These are phyloP conservation scores for Psilocybe subaeruginosa DNA, from an alignment of 768 basidiomycete genomes.

Conservation along the genomic window DNA sequence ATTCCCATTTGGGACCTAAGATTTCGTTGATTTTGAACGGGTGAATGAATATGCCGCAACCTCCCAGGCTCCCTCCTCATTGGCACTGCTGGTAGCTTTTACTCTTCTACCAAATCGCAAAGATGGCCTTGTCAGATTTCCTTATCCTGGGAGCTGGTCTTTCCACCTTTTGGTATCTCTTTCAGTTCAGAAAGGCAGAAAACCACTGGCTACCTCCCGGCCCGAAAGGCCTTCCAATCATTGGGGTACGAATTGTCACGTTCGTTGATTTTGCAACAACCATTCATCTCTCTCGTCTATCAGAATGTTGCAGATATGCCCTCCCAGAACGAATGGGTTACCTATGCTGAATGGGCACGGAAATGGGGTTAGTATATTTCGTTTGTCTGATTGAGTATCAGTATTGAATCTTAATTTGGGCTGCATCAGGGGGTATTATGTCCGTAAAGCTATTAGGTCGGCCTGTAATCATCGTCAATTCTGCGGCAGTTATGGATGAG, in stretches of 20 bases:
- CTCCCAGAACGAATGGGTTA: conserved; percentile 45
- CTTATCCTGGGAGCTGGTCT: conserved; percentile 9
- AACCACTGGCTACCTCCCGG: conserved; percentile 39
- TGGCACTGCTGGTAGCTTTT: not conserved
- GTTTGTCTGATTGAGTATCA: not conserved
- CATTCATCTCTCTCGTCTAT: not conserved
- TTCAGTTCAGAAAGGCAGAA: conserved; percentile 19
- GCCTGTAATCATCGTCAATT: conserved; percentile 52
- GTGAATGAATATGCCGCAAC: not conserved
- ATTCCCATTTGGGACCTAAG: not conserved
- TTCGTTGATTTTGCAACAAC: not conserved
- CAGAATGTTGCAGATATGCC: conserved; percentile 56
- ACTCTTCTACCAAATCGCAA: not conserved
- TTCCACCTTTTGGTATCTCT: conserved; percentile 7
- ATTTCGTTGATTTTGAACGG: not conserved
- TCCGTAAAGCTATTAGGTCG: conserved; percentile 46
- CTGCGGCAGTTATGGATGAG: conserved; percentile 43
- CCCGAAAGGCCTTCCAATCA: conserved; percentile 41
- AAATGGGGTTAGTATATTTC: conserved; percentile 44
- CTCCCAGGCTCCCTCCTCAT: not conserved
- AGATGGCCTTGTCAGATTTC: conserved; percentile 8
- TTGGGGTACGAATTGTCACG: conserved; percentile 35
- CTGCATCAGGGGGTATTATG: conserved; percentile 35
- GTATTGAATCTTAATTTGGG: not conserved
- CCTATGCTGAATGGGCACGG: conserved; percentile 53